Evolutionary conservation across 2,329 filamentous ascomycete species (phyloP).

Genomic region (Colletotrichum falcatum): DNA sequence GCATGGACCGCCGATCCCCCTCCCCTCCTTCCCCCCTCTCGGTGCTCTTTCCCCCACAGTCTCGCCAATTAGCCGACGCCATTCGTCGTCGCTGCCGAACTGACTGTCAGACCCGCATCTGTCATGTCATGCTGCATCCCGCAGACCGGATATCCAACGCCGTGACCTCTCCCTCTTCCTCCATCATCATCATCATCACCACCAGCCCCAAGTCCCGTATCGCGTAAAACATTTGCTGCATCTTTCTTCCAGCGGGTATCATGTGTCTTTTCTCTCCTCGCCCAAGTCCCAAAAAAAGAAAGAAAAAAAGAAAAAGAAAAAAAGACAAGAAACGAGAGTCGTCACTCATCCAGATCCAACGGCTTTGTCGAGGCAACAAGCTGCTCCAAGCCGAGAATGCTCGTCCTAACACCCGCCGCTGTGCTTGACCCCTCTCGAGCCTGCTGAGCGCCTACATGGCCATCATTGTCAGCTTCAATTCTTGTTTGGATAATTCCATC

Average conservation of each 20-base stretch:
- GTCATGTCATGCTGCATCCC: conserved; percentile 22
- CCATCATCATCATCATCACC: not conserved
- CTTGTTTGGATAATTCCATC: not conserved
- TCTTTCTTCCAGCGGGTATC: conserved; percentile 4
- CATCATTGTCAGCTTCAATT: not conserved
- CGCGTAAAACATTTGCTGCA: not conserved
- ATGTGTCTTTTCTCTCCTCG: not conserved
- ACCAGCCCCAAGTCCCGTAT: not conserved
- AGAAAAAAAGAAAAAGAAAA: not conserved
- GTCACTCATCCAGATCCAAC: conserved; percentile 26
- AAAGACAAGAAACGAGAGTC: not conserved
- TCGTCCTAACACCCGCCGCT: conserved; percentile 22
- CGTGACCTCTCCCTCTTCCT: not conserved
- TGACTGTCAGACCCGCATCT: conserved; percentile 9
- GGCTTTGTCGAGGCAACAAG: conserved; percentile 34
- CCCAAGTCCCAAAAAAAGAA: not conserved
- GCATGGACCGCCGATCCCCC: conserved; percentile 36
- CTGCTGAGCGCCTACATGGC: not conserved
- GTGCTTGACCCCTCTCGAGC: conserved; percentile 7
- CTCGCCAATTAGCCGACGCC: not conserved
- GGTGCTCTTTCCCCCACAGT: conserved; percentile 18
- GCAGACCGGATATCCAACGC: conserved; percentile 6
- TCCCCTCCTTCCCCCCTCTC: not conserved
- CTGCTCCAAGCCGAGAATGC: conserved; percentile 33
- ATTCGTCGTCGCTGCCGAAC: not conserved